Evolutionary conservation across 768 basidiomycete genomes (phyloP).

Genomic region (Kwoniella bestiolae): DNA sequence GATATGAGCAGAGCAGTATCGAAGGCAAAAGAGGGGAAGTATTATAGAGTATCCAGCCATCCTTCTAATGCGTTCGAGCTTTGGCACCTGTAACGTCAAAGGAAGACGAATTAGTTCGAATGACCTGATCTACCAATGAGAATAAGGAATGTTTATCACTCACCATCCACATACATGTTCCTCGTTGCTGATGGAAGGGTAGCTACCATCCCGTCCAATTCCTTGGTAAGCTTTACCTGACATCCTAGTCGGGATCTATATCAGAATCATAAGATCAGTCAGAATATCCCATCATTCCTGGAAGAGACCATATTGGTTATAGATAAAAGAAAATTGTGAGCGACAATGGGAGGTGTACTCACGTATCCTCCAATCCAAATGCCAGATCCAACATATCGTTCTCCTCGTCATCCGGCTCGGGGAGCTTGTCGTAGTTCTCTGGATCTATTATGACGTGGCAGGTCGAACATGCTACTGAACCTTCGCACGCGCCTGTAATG

Average conservation of each 20-base stretch:
- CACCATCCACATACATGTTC: constrained; percentile 97
- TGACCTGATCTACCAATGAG: no score
- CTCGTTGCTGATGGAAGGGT: constrained; percentile 86
- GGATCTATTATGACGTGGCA: constrained; percentile 88
- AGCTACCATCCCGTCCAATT: constrained; percentile 82
- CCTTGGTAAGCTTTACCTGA: constrained; percentile 70
- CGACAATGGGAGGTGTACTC: no score
- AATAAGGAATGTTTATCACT: constrained; percentile 39
- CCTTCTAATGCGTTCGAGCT: constrained; percentile 23
- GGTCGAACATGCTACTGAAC: constrained; percentile 94
- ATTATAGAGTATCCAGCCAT: background rate
- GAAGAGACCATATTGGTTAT: no score
- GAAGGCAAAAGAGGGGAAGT: no score
- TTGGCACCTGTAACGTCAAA: constrained; percentile 18
- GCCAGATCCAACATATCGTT: constrained; percentile 92
- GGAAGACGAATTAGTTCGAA: background rate
- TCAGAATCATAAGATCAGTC: background rate
- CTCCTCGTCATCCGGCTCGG: constrained; percentile 96
- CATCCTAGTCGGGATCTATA: constrained; percentile 63
- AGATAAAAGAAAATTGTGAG: no score
- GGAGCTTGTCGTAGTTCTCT: constrained; percentile 80
- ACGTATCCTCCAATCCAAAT: constrained; percentile 94
- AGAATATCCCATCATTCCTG: background rate
- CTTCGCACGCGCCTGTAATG: constrained; percentile 85
- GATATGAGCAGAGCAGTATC: no score